Conservation (phyloP, 257 asterid genomes). For the Scutellaria baicalensis region DNA sequence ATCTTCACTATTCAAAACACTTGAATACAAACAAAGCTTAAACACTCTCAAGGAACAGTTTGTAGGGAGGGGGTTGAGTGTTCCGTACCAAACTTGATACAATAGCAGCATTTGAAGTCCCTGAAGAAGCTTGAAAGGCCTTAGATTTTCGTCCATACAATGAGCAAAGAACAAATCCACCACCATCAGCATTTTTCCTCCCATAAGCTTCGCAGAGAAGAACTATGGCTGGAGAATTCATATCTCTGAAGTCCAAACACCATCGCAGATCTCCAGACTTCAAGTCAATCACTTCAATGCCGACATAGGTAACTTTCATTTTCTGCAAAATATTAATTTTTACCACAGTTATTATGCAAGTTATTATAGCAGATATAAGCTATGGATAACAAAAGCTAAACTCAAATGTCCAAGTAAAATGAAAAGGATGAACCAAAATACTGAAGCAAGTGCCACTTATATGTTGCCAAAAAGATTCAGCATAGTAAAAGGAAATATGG, state of each 20-base stretch:
- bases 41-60: no score
- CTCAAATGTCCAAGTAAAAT: not conserved
- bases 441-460: not conserved
- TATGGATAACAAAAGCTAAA: not conserved
- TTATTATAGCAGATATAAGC: not conserved
- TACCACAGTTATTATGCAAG: not conserved
- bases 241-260: conserved; percentile 99
- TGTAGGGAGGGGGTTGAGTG: not conserved
- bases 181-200: conserved; percentile 62
- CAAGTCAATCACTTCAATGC: conserved; percentile 78
- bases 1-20: not conserved
- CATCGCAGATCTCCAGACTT: conserved; percentile 91
- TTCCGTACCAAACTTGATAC: conserved; percentile 60
- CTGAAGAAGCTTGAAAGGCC: conserved; percentile 98
- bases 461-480: not conserved
- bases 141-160: conserved; percentile 95
- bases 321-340: conserved; percentile 49
- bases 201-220: conserved; percentile 79
- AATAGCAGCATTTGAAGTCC: conserved; percentile 66
- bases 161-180: conserved; percentile 88
- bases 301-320: conserved; percentile 81
- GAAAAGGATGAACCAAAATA: not conserved
- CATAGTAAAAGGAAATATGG: not conserved
- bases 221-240: conserved; percentile 85
- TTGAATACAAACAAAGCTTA: not conserved